Evolutionary conservation across 371 early-diverging fungal genomes (phyloP).

Genomic region (Apophysomyces elegans): DNA sequence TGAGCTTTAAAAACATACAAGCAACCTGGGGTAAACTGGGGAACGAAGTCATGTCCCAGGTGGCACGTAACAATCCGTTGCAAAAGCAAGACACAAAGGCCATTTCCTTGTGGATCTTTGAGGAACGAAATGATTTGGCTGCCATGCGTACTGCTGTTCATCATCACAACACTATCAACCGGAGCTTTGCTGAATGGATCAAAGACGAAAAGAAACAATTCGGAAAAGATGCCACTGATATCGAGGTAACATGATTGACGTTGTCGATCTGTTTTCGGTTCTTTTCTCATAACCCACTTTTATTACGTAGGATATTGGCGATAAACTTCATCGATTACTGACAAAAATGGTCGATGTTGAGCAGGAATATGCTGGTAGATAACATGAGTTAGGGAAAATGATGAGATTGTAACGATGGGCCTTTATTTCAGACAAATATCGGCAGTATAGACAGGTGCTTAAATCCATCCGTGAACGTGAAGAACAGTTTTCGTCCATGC

Average conservation of each 20-base stretch:
- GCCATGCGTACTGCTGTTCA: constrained; percentile 32
- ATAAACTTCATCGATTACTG: constrained; percentile 28
- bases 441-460: constrained; percentile 34
- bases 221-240: constrained; percentile 20
- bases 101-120: constrained; percentile 46
- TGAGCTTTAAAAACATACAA: constrained; percentile 48
- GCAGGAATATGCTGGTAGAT: constrained; percentile 35
- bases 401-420: background rate
- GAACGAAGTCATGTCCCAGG: constrained; percentile 36
- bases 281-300: too few relatives aligned
- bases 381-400: background rate
- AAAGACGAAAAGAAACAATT: constrained; percentile 27
- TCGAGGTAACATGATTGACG: constrained; percentile 17
- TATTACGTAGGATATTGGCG: constrained; percentile 36
- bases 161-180: constrained; percentile 40
- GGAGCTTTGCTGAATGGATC: constrained; percentile 36
- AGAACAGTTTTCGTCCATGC: constrained; percentile 13
- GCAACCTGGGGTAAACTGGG: constrained; percentile 37
- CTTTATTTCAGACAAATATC: constrained; percentile 11
- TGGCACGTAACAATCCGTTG: constrained; percentile 45
- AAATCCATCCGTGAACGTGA: constrained; percentile 40
- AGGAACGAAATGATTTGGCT: constrained; percentile 42
- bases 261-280: background rate
- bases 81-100: constrained; percentile 43
- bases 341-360: constrained; percentile 42